Base-by-base conservation (phyloP, 2,329 filamentous ascomycete species). In the Hymenoscyphus occultus region DNA sequence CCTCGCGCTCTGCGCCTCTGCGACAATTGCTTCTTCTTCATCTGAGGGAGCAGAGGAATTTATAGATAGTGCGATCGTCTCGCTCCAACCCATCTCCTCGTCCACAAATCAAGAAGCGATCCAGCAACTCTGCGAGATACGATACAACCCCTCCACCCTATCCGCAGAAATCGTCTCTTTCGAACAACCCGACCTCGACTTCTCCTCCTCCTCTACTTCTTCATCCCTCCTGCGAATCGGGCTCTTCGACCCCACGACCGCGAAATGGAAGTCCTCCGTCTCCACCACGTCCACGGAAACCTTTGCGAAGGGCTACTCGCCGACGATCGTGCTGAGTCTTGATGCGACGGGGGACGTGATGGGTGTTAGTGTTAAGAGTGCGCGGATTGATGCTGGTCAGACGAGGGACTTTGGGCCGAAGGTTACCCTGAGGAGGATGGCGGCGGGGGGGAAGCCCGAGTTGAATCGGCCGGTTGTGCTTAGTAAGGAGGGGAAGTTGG, bases 371-470 rank as follows among this genome's bases (percentile, higher is more conserved):
- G 74, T 82, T 58, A 83, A 82, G 74, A 85, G 86, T n/a, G 81
- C 86, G 22, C 75, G 75, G 70, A 84, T 89, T 64, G 86, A 89
- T 73, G 86, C 86, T 12, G 86, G 86, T 1, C 80, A 84, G 70
- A 89, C 86, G 71, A 80, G 86, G 68, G 86, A 89, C 73, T 89
- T 89, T 77, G 86, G 85, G 0, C 86, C 87, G 56, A 81, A 85
- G 78, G 84, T 83, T 7, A 75, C 81, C 61, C 77, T 90, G 59
- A 72, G 83, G 56, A 76, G 79, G 31, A 78, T 81, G 54, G 76
- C 72, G 57, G 77, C 75, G 64, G 87, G 86, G 1, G 82, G 81
- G 74, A 80, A 83, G 73, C 86, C 86, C 1, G 81, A 82, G 69
- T 77, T 90, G 71, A 89, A 89, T 71, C 85, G 84, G 77, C 87